Conservation (phyloP, 1,139 yeast genomes). For the Saccharomycopsis hybrid region DNA sequence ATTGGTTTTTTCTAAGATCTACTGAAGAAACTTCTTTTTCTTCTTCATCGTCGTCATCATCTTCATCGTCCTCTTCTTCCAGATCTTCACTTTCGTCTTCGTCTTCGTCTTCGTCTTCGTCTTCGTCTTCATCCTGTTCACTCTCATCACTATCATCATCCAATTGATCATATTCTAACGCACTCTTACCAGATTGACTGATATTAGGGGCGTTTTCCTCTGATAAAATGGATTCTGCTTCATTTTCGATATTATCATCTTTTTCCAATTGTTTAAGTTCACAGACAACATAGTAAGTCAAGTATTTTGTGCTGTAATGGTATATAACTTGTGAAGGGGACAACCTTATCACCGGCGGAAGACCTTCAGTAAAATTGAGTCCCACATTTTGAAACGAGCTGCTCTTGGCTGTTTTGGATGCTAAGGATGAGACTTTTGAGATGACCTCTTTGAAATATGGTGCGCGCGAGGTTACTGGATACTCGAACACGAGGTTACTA, state of each 20-base stretch:
- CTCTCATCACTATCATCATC: conserved; percentile 14
- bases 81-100: conserved; percentile 22
- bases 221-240: background rate
- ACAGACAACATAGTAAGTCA: conserved; percentile 12
- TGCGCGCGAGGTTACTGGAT: conserved; percentile 43
- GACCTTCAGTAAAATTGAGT: background rate
- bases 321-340: conserved; percentile 7
- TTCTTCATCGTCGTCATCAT: conserved; percentile 21
- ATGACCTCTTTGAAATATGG: conserved; percentile 44
- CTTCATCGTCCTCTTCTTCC: conserved; percentile 11
- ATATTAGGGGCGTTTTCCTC: background rate
- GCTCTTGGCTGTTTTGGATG: conserved; percentile 9
- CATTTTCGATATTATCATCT: background rate
- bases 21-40: background rate
- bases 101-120: conserved; percentile 23
- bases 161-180: background rate
- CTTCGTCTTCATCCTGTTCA: conserved; percentile 24
- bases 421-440: too few species aligned
- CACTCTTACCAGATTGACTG: background rate
- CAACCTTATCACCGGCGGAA: conserved; percentile 9
- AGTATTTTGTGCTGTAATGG: conserved; percentile 13
- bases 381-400: conserved; percentile 18
- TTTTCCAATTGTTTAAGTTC: background rate
- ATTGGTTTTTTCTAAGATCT: background rate
- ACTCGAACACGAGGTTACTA: conserved; percentile 50